phyloP scores from a whole-genome alignment of 169 alveolate species.

The Eimeria necatrix region DNA sequence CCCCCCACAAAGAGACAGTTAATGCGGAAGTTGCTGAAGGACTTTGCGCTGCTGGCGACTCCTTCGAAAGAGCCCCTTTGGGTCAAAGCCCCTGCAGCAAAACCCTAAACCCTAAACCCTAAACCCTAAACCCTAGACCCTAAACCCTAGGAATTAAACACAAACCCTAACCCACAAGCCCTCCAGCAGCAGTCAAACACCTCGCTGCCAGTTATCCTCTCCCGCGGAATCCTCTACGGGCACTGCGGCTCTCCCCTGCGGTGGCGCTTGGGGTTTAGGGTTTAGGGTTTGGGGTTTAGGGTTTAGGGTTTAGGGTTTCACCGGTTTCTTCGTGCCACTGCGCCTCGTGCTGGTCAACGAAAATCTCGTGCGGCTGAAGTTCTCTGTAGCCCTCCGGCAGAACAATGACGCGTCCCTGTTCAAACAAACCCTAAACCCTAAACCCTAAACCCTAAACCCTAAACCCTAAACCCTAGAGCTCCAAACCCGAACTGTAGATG shows the following conservation, averaged over 20 bases:
- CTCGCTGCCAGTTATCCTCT: no score
- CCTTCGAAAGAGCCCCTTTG: conserved; percentile 30
- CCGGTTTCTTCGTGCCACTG: conserved; percentile 89
- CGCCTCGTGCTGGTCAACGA: conserved; percentile 91
- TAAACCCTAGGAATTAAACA: neutral
- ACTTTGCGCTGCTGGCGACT: conserved; percentile 36
- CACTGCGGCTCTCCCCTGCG: no score
- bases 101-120: no score
- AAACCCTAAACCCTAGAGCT: no score
- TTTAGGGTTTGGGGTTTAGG: no score
- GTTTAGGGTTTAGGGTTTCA: conserved; percentile 7
- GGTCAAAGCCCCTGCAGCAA: conserved; percentile 48
- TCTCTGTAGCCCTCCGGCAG: conserved; percentile 32
- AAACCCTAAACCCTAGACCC: no score
- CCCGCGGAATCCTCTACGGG: no score
- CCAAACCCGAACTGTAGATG: no score
- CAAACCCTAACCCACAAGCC: conserved; percentile 8
- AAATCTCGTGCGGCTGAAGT: conserved; percentile 91
- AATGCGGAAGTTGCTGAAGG: neutral
- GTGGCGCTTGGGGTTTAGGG: no score
- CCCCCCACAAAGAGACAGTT: conserved; percentile 5
- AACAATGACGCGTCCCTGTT: conserved; percentile 71
- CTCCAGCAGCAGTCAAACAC: neutral
- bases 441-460: neutral
- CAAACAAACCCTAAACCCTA: no score